These are phyloP conservation scores for Mycoemilia scoparia DNA, from an alignment of 192 early-diverging fungal species.

Conservation along the genomic window DNA sequence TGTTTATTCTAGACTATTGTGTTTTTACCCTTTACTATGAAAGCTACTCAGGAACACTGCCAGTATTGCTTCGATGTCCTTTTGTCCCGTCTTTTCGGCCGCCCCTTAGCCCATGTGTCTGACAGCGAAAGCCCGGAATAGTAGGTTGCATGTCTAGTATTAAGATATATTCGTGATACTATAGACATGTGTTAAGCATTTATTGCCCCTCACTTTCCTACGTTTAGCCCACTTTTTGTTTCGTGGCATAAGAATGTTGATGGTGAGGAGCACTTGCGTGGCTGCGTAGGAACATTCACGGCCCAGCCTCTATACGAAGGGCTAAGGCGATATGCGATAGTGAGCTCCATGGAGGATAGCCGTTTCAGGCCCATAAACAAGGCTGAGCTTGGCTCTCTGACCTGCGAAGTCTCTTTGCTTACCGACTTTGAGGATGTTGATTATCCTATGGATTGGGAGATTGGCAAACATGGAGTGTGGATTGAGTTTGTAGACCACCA, in stretches of 20 bases:
- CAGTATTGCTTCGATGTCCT: constrained; percentile 69
- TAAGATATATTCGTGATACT: too few relatives aligned
- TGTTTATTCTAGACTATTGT: too few relatives aligned
- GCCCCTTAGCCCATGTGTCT: not conserved
- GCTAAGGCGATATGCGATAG: constrained; percentile 61
- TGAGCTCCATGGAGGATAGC: constrained; percentile 60
- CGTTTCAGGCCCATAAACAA: constrained; percentile 65
- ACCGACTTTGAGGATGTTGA: constrained; percentile 65
- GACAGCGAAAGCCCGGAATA: constrained; percentile 30
- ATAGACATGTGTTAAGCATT: too few relatives aligned
- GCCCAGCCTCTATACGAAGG: constrained; percentile 48
- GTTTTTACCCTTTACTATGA: too few relatives aligned
- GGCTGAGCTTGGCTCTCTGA: constrained; percentile 43
- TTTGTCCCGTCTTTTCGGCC: constrained; percentile 35
- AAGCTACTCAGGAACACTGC: constrained; percentile 45
- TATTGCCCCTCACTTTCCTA: too few relatives aligned
- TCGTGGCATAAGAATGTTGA: constrained; percentile 16
- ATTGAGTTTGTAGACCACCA: constrained; percentile 53
- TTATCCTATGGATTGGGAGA: constrained; percentile 71
- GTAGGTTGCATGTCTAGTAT: constrained; percentile 20
- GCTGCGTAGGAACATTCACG: constrained; percentile 87
- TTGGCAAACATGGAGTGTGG: constrained; percentile 86
- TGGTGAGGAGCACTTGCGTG: constrained; percentile 42
- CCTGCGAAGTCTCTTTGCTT: constrained; percentile 71
- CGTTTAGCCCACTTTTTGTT: constrained; percentile 18